A percentile compares a stretch with the other conserved stretches of the same genome.
phyloP scores from a whole-genome alignment of 352 stramenopile genomes.

The Globisporangium paddicum region DNA sequence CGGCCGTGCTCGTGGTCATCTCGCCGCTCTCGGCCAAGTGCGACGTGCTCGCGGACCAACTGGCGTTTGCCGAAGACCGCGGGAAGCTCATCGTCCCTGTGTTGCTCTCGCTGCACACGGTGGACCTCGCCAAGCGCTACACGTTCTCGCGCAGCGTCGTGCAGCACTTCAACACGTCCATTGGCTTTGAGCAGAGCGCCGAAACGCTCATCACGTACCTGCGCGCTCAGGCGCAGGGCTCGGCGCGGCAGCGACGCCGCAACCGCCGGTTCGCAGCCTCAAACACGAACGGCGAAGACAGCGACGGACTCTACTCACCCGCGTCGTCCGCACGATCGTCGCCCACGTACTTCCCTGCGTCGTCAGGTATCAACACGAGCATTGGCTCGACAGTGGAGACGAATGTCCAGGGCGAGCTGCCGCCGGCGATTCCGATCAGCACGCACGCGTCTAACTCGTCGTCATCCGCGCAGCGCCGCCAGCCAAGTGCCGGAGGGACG shows the following conservation, averaged over 20 bases:
- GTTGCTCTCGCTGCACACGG: slow-evolving; percentile 63
- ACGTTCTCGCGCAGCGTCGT: slow-evolving; percentile 72
- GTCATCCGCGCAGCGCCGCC: background rate
- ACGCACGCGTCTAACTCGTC: background rate
- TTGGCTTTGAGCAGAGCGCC: slow-evolving; percentile 73
- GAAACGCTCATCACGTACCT: slow-evolving; percentile 48
- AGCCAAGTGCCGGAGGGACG: background rate
- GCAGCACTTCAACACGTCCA: slow-evolving; percentile 75
- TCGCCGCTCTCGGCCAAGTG: slow-evolving; percentile 65
- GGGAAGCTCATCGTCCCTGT: slow-evolving; percentile 69
- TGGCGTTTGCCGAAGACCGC: slow-evolving; percentile 79
- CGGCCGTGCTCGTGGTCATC: slow-evolving; percentile 62
- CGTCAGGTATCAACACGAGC: background rate
- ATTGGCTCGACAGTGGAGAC: background rate
- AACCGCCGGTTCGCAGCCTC: background rate
- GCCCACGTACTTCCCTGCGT: background rate
- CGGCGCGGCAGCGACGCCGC: slow-evolving; percentile 20
- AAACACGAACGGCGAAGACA: slow-evolving; percentile 11
- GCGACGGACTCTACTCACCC: slow-evolving; percentile 13
- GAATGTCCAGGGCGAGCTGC: background rate
- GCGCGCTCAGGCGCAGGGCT: slow-evolving; percentile 19
- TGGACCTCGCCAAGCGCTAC: slow-evolving; percentile 76
- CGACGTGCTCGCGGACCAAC: slow-evolving; percentile 64
- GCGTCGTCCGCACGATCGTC: slow-evolving; percentile 11
- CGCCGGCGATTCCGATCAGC: slow-evolving; percentile 8